Evolutionary conservation across 2,329 filamentous ascomycete genomes (phyloP), one percentile per base, ranked within the genome.

Genomic region (Colletotrichum cordylinicola): DNA sequence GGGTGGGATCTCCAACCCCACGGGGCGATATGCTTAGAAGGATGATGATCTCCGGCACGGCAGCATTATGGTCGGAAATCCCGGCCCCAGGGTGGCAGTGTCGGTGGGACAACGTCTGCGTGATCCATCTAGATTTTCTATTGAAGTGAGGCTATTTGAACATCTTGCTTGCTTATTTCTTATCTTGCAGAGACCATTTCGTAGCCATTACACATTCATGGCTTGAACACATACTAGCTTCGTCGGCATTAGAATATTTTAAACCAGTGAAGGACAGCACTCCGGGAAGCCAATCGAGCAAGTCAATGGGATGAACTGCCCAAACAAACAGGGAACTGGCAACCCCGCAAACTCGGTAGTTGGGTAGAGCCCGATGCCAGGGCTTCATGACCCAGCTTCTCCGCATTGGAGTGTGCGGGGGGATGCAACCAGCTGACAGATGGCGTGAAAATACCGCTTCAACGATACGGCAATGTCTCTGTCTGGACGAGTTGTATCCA

Each of bases 271-370:
- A 58, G 12, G n/a, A 3, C 2, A 58, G 27, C 21, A 8, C 55
- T 16, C 27, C 13, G 55, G 18, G 31, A 62, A 21, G 13, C 27
- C 21, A 35, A 8, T 2, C 29, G 27, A 37, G 29, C 5, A 21
- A 52, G 37, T 18, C 21, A 29, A 62, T 72, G 65, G 43, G 66
- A 74, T 21, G 67, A 70, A 70, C 66, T 33, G 29, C 12, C 43
- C 13, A 52, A 52, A 13, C n/a, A 52, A 24, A 8, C n/a, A 52
- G n/a, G 43, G 12, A 21, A 12, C 29, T 37, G 16, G 21, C 24
- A 61, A 73, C 70, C 65, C 70, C 65, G 70, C 70, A 70, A 24
- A 29, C 66, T n/a, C 15, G 15, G 67, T 61, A 69, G 67, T 69
- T 61, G 35, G 55, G 67, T 48, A 72, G 15, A 33, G 55, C 62